A percentile compares a stretch with the other conserved stretches of the same genome.
phyloP scores from a whole-genome alignment of 805 yeast genomes.

The Blastobotrys muscicola region DNA sequence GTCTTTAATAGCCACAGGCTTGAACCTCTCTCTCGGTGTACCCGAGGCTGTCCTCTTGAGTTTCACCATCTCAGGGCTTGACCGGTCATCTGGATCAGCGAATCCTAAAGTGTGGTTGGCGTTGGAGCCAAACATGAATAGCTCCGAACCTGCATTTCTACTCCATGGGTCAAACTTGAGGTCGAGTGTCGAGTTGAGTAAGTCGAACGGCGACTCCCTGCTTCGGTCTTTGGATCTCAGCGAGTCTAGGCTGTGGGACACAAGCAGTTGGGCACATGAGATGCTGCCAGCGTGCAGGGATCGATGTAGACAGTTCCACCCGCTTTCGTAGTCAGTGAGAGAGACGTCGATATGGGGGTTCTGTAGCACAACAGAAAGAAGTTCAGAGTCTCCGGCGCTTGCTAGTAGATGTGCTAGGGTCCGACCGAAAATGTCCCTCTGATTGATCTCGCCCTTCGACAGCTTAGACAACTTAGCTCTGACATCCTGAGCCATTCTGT shows the following conservation, averaged over 20 bases:
- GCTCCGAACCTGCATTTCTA: constrained; percentile 33
- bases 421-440: constrained; percentile 65
- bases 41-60: constrained; percentile 16
- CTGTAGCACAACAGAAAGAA: constrained; percentile 37
- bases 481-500: no score
- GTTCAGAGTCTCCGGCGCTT: constrained; percentile 18
- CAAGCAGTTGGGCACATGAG: constrained; percentile 33
- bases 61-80: constrained; percentile 34
- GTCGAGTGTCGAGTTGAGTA: constrained; percentile 31
- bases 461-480: neutral
- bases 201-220: constrained; percentile 63
- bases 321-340: constrained; percentile 59
- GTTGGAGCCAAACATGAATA: constrained; percentile 56
- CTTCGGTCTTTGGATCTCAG: constrained; percentile 57
- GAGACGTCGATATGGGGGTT: constrained; percentile 39
- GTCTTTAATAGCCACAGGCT: constrained; percentile 38
- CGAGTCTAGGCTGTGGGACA: constrained; percentile 30
- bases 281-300: constrained; percentile 51
- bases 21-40: constrained; percentile 19
- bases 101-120: constrained; percentile 55
- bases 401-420: constrained; percentile 25
- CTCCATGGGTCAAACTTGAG: neutral
- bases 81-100: constrained; percentile 49
- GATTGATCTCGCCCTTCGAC: constrained; percentile 15
- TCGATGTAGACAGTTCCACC: constrained; percentile 75